Evolutionary conservation across 2,329 filamentous ascomycete genomes (phyloP).

Genomic region (Chrysoporthe austroafricana): DNA sequence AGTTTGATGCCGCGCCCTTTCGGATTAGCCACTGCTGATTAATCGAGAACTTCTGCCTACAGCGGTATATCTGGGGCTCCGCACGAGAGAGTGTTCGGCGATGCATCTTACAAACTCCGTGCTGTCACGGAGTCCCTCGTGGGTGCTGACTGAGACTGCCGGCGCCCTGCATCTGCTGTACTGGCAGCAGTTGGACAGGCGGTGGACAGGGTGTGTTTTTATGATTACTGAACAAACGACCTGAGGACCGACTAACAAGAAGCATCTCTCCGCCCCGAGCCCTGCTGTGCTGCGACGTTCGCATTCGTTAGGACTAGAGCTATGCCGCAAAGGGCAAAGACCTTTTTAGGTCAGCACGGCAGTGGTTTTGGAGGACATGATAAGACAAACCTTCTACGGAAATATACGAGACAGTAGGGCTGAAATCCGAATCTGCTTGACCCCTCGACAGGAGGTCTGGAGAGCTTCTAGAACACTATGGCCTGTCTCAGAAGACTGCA

Average conservation of each 20-base stretch:
- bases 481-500: too few relatives aligned
- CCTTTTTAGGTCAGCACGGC: neutral
- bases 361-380: neutral
- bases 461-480: too few relatives aligned
- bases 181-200: neutral
- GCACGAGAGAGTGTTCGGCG: neutral
- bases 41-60: neutral
- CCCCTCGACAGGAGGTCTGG: too few relatives aligned
- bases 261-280: neutral
- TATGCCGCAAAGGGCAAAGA: conserved; percentile 6
- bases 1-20: neutral
- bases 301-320: conserved; percentile 1
- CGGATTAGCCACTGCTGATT: neutral
- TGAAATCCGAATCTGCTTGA: too few relatives aligned
- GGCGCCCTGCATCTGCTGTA: neutral
- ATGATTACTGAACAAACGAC: conserved; percentile 21
- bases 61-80: neutral
- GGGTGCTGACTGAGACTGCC: neutral
- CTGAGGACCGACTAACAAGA: conserved; percentile 14
- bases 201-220: neutral
- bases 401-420: too few relatives aligned
- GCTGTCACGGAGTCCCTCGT: neutral
- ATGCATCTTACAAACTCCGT: neutral
- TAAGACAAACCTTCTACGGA: too few relatives aligned
- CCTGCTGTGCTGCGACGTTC: neutral